Base-by-base conservation (phyloP, 1,284 basidiomycete genomes). In the Trichosporon asahii region DNA sequence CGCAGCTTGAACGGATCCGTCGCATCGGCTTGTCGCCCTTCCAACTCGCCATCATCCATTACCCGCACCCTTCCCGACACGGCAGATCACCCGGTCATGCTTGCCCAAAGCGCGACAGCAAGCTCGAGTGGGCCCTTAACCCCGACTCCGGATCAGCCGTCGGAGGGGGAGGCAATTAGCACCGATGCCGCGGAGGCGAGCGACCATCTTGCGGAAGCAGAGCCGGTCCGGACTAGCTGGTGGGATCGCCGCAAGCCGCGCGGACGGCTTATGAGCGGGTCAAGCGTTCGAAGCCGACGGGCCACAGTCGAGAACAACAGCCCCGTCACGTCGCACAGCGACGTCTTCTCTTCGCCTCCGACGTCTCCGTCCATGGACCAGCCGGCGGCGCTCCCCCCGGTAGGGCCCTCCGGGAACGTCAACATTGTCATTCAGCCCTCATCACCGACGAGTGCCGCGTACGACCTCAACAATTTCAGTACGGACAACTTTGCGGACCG, bases 401-500 rank as follows among this genome's bases (percentile, higher is more conserved):
- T 64, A n/a, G 57, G 63, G 27, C 33, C 65, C 31, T 65, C 66
- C 11, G 57, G 69, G 15, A 61, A 61, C 9, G 70, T 73, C 70
- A 73, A 70, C 66, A 68, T 73, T 44, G 60, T 71, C 31, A 67
- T 73, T 25, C 72, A 73, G 68, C 72, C 72, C 4, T 66, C 70
- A 23, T 73, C 72, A 9, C 72, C 72, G 6, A 66, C 66, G 15
- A 63, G 66, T 3, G 70, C 68, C 1, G 53, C 60, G 5, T 73
- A 73, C 61, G 65, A 71, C 29, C 67, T 68, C 12, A 66, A 73
- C 37, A 73, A 68, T 53, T 95, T 95, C 79, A 89, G 90, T 15
- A 88, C 92, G 75, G 90, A 90, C 0, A 90, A 92, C 64, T 95
- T 91, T 80, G 92, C 93, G 49, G 87, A 86, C 65, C 89, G 90